Base-by-base conservation (phyloP, 1,139 yeast species). In the Yamadazyma kanchanaburiensis region DNA sequence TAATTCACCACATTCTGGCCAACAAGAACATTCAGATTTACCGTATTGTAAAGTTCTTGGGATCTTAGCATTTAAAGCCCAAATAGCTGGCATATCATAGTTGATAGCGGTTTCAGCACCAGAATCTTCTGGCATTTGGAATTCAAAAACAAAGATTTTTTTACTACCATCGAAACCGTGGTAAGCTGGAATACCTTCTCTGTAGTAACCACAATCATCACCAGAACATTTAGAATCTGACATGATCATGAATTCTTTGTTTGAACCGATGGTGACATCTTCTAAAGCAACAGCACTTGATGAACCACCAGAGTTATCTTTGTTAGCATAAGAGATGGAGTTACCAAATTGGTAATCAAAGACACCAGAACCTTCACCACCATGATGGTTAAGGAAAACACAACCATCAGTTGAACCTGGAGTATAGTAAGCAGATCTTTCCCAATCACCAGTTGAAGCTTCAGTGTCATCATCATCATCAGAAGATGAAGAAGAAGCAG, bases 331-430 rank as follows among this genome's bases (percentile, higher is more conserved):
- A 5, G 96, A 85, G 42, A 91, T 71, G 28, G 97, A 91, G 75
- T 83, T 83, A 58, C 98, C 98, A 60, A 86, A 87, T 54, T 82
- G 70, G 22, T 78, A 51, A 27, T 91, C 85, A 81, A 86, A 87
- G 27, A 72, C 74, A 62, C 96, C 96, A 12, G 95, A 83, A 32
- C 86, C 87, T 22, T 75, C 60, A 44, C 89, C 94, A 56, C 96
- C 96, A 45, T 72, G 68, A 55, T 81, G 75, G 76, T 89, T 91
- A 66, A 89, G 69, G 74, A 91, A 89, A 24, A 80, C 80, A 46
- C 82, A 70, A 56, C 88, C 88, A 46, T 73, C 67, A 26, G 88
- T 51, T 17, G 48, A 41, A 28, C 67, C 66, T 58, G 78, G 80
- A 42, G 75, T 60, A 65, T 74, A 91, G 74, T 82, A 85, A 7